A percentile compares a stretch with the other conserved stretches of the same genome.
These are phyloP conservation scores for Cercospora sojina DNA, from an alignment of 2,329 filamentous ascomycete species.

Conservation along the genomic window DNA sequence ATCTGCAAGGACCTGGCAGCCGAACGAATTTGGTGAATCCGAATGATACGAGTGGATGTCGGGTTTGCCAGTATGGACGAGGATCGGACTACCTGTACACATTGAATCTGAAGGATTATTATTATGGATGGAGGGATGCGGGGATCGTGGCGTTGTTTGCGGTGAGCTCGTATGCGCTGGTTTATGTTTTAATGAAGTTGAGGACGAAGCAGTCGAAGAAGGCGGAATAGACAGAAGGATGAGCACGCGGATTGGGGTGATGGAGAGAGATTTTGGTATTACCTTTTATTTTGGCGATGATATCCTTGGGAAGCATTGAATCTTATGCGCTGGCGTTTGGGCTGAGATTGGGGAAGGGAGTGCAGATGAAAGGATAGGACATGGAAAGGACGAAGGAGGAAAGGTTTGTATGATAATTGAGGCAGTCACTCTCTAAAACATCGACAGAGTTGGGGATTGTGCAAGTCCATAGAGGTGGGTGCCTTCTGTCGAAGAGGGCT, in stretches of 20 bases:
- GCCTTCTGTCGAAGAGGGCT: too few species aligned
- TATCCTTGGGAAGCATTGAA: not conserved
- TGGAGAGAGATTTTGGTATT: not conserved
- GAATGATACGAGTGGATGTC: slow-evolving; percentile 55
- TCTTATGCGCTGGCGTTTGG: not conserved
- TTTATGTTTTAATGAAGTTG: slow-evolving; percentile 50
- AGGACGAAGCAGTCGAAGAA: slow-evolving; percentile 45
- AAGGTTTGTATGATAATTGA: not conserved
- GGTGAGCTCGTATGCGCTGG: slow-evolving; percentile 46
- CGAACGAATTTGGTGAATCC: slow-evolving; percentile 59
- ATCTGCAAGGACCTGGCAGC: slow-evolving; percentile 50
- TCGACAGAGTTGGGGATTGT: not conserved
- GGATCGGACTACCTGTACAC: slow-evolving; percentile 61
- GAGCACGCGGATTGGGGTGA: not conserved
- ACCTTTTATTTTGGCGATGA: not conserved
- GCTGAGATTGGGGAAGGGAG: not conserved
- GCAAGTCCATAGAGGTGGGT: too few species aligned
- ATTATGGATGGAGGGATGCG: slow-evolving; percentile 66
- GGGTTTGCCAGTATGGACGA: slow-evolving; percentile 59
- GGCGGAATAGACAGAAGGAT: slow-evolving; percentile 34
- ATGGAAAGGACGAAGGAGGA: not conserved
- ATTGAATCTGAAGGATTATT: slow-evolving; percentile 61
- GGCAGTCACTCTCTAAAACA: not conserved
- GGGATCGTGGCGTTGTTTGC: slow-evolving; percentile 60
- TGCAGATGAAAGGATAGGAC: too few species aligned